Evolutionary conservation across 2,329 filamentous ascomycete species (phyloP).

Genomic region (Apiospora sp.): DNA sequence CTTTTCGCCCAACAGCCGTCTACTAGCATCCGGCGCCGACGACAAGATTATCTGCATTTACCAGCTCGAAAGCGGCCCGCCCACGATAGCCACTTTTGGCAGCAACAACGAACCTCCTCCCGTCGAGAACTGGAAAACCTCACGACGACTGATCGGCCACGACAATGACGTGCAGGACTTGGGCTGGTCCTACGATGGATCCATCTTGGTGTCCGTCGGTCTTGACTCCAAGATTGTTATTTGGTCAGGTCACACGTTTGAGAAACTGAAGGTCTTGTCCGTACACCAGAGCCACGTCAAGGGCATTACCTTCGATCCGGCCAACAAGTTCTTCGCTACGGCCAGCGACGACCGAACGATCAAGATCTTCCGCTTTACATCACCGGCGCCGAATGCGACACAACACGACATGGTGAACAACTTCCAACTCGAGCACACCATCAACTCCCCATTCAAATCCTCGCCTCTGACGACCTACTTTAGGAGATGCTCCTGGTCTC

Average conservation of each 20-base stretch:
- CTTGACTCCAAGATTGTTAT: constrained; percentile 98
- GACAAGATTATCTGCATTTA: constrained; percentile 99
- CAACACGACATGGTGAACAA: constrained; percentile 97
- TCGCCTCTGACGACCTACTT: constrained; percentile 98
- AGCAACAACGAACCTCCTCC: constrained; percentile 84
- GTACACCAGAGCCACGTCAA: constrained; percentile 98
- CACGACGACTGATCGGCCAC: constrained; percentile 91
- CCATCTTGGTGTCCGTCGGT: constrained; percentile 93
- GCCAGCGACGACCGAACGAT: constrained; percentile 97
- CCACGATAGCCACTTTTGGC: constrained; percentile 76
- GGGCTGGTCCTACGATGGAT: constrained; percentile 96
- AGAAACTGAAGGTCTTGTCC: constrained; percentile 93
- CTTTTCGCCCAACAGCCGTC: constrained; percentile 94
- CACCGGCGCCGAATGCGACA: constrained; percentile 88
- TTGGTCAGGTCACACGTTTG: constrained; percentile 97
- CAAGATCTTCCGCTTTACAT: constrained; percentile 94
- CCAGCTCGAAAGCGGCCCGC: constrained; percentile 82
- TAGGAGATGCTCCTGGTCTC: constrained; percentile 94
- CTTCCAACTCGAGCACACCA: constrained; percentile 93
- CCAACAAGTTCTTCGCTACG: constrained; percentile 99
- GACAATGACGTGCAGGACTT: constrained; percentile 99
- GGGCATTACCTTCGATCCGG: constrained; percentile 97
- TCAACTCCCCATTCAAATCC: constrained; percentile 84
- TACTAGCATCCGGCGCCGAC: constrained; percentile 95
- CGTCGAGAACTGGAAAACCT: constrained; percentile 97